Conservation (phyloP, 768 basidiomycete species). For the Dictyophora rubrovolvata region DNA sequence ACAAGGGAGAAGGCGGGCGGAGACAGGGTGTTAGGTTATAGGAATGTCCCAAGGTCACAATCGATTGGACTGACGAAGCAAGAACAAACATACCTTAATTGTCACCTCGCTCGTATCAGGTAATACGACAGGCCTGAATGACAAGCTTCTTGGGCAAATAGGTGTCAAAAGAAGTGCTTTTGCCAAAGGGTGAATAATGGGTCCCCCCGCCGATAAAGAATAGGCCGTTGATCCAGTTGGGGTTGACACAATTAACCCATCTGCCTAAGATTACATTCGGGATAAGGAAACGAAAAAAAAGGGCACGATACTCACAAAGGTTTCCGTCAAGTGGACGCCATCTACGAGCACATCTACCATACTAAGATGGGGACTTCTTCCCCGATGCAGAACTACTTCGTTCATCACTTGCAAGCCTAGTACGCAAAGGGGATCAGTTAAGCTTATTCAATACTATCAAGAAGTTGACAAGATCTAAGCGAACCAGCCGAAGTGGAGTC, state of each 20-base stretch:
- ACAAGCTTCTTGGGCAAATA: conserved; percentile 89
- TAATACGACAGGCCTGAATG: conserved; percentile 86
- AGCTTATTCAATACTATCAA: background rate
- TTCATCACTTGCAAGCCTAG: conserved; percentile 96
- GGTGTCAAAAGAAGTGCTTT: conserved; percentile 87
- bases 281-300: conserved; percentile 8
- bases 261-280: conserved; percentile 46
- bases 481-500: background rate
- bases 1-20: background rate
- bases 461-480: background rate
- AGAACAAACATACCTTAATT: conserved; percentile 21
- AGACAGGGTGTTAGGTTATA: background rate
- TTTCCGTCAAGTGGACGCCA: conserved; percentile 90
- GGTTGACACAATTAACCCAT: conserved; percentile 89
- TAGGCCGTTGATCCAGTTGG: conserved; percentile 97
- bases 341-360: conserved; percentile 92
- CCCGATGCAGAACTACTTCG: conserved; percentile 87
- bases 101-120: conserved; percentile 35
- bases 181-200: conserved; percentile 89
- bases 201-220: conserved; percentile 89
- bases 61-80: background rate
- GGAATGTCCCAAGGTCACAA: background rate
- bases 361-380: conserved; percentile 83
- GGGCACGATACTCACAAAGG: conserved; percentile 54
- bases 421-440: background rate